Evolutionary conservation across 2,329 filamentous ascomycete species (phyloP).

Genomic region (Colletotrichum sp.): DNA sequence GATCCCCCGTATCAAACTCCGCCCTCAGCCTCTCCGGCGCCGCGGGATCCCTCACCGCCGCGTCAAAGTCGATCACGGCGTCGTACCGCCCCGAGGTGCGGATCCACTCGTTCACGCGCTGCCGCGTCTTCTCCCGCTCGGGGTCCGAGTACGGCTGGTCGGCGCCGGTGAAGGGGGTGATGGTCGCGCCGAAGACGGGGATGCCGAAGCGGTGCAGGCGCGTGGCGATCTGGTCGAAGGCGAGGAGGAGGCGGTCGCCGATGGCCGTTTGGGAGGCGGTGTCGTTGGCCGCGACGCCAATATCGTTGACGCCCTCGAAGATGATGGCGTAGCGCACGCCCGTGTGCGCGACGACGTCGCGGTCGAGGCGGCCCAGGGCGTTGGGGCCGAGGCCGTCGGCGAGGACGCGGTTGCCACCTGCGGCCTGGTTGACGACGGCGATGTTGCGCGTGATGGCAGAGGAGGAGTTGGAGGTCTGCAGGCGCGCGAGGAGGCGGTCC

Average conservation of each 20-base stretch:
- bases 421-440: conserved; percentile 64
- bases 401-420: conserved; percentile 67
- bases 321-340: conserved; percentile 61
- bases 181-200: conserved; percentile 63
- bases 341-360: conserved; percentile 63
- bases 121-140: conserved; percentile 56
- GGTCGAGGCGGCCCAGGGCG: conserved; percentile 59
- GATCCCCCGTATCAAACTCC: conserved; percentile 62
- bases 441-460: conserved; percentile 39
- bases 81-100: conserved; percentile 60
- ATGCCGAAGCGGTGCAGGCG: conserved; percentile 58
- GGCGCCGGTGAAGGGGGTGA: conserved; percentile 47
- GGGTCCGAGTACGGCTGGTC: conserved; percentile 56
- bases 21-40: conserved; percentile 45
- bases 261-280: conserved; percentile 46
- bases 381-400: conserved; percentile 65
- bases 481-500: conserved; percentile 45
- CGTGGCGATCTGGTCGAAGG: conserved; percentile 60
- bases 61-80: conserved; percentile 67
- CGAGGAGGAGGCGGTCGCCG: conserved; percentile 54
- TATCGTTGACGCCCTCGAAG: conserved; percentile 70
- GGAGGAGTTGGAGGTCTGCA: conserved; percentile 35
- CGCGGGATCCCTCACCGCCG: conserved; percentile 52
- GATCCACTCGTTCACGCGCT: conserved; percentile 65
- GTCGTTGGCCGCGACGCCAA: conserved; percentile 55